Percentiles rank a stretch among this genome's conserved stretches.
Conservation (phyloP, 176 grass and related monocot genomes). For the Luzula sylvatica region DNA sequence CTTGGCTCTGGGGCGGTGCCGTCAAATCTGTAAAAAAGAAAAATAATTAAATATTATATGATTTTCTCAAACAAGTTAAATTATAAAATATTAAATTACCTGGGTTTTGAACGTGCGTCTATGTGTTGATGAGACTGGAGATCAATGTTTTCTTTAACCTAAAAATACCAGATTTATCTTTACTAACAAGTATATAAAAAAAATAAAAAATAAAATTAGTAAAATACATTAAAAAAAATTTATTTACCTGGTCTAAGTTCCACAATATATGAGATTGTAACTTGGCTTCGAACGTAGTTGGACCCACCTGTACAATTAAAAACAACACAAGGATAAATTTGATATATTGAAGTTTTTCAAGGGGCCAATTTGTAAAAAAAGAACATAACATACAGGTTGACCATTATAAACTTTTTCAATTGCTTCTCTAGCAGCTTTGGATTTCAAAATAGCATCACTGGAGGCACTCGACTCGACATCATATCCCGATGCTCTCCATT, state of each 20-base stretch:
- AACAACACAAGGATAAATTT: neutral
- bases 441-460: conserved; percentile 80
- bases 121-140: conserved; percentile 70
- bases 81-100: conserved; percentile 38
- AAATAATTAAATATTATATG: conserved; percentile 24
- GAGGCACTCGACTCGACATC: conserved; percentile 95
- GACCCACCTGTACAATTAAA: conserved; percentile 42
- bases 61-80: conserved; percentile 12
- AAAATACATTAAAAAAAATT: neutral
- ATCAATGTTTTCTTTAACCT: conserved; percentile 84
- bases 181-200: neutral
- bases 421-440: conserved; percentile 76
- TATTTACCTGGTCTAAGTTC: conserved; percentile 68
- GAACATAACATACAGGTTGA: conserved; percentile 41
- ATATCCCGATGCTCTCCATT: conserved; percentile 83
- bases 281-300: conserved; percentile 69
- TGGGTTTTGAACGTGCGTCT: conserved; percentile 75
- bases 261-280: conserved; percentile 84
- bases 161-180: neutral
- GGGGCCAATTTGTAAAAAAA: too few relatives aligned
- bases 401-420: conserved; percentile 88
- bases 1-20: conserved; percentile 73
- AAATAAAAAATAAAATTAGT: neutral
- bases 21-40: conserved; percentile 60
- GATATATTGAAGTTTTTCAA: too few relatives aligned